Evolutionary conservation across 768 basidiomycete genomes (phyloP).

Genomic region (Pulveroboletus sp.): DNA sequence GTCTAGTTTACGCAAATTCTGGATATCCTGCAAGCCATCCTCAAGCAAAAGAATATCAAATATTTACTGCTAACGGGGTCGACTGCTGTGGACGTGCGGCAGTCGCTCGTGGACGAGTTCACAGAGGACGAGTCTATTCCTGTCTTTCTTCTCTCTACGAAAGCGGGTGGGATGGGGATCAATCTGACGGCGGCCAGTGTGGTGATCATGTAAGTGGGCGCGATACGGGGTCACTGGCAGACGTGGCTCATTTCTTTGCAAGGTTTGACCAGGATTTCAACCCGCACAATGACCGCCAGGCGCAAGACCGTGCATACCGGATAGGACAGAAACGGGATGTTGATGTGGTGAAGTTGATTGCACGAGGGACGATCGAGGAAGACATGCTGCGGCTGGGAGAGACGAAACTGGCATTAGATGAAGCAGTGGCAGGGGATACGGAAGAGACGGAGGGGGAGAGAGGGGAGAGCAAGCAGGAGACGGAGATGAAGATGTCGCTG

Average conservation of each 20-base stretch:
- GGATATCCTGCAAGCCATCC: constrained; percentile 84
- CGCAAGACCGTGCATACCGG: constrained; percentile 95
- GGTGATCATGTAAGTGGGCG: constrained; percentile 75
- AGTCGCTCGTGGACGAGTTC: constrained; percentile 93
- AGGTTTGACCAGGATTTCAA: constrained; percentile 99
- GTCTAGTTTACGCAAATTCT: constrained; percentile 90
- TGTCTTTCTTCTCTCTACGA: constrained; percentile 89
- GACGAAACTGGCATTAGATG: constrained; percentile 89
- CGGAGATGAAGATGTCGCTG: constrained; percentile 81
- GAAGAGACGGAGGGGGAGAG: constrained; percentile 58
- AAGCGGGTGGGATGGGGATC: constrained; percentile 95
- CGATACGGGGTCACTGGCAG: neutral
- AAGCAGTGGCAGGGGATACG: constrained; percentile 82
- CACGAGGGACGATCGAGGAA: constrained; percentile 91
- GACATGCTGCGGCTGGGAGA: constrained; percentile 89
- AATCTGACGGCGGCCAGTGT: constrained; percentile 95
- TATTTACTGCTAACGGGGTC: constrained; percentile 88
- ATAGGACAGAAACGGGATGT: constrained; percentile 95
- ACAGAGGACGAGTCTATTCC: constrained; percentile 79
- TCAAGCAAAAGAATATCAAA: constrained; percentile 68
- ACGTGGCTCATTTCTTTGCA: constrained; percentile 6
- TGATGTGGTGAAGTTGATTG: constrained; percentile 91
- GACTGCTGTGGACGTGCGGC: constrained; percentile 91
- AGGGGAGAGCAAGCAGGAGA: constrained; percentile 63
- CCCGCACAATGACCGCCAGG: constrained; percentile 95